These are phyloP conservation scores for Rhynchosporium agropyri DNA, from an alignment of 2,329 filamentous ascomycete species.

Conservation along the genomic window DNA sequence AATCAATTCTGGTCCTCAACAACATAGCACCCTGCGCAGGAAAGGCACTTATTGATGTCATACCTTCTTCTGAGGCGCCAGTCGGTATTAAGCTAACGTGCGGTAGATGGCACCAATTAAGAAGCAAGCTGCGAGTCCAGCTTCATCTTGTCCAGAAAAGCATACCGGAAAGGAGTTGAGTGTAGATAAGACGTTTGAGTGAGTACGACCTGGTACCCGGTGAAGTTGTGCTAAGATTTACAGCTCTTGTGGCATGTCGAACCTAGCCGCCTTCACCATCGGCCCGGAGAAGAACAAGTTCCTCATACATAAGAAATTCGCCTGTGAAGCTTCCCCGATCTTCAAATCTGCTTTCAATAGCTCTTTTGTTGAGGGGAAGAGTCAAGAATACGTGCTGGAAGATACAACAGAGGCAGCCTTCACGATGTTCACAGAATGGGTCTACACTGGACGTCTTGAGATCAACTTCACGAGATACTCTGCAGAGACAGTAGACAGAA, in stretches of 20 bases:
- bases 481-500: no score
- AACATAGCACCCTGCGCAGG: neutral
- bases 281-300: neutral
- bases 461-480: no score
- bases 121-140: neutral
- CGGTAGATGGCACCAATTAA: neutral
- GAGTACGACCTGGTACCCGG: neutral
- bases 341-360: conserved; percentile 23
- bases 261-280: conserved; percentile 22
- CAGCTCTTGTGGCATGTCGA: neutral
- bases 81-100: neutral
- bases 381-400: conserved; percentile 12
- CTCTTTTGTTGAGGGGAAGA: conserved; percentile 20
- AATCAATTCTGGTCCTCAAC: neutral
- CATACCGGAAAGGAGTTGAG: neutral
- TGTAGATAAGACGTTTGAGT: neutral
- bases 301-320: conserved; percentile 45
- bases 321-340: conserved; percentile 44
- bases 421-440: conserved; percentile 1
- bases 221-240: conserved; percentile 1
- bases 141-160: neutral
- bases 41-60: neutral
- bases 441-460: conserved; percentile 3
- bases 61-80: neutral
- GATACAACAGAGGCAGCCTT: conserved; percentile 3